phyloP scores from a whole-genome alignment of 768 basidiomycete species.

The Tylopilus sp. region DNA sequence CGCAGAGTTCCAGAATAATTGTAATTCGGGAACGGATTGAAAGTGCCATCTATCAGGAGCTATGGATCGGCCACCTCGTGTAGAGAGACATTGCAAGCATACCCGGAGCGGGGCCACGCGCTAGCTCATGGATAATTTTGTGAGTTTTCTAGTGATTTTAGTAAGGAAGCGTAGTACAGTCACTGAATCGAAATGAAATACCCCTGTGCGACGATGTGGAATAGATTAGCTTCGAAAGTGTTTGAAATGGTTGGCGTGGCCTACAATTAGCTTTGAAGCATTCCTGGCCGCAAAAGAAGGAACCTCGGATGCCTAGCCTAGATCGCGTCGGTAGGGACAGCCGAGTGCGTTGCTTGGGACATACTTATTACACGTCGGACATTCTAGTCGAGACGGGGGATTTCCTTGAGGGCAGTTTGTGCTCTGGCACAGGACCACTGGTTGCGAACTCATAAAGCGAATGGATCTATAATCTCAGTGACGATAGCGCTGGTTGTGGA shows the following conservation, averaged over 20 bases:
- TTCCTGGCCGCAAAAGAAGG: constrained; percentile 91
- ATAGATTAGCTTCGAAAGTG: background rate
- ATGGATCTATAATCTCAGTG: background rate
- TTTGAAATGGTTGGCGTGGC: constrained; percentile 29
- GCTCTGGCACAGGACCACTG: constrained; percentile 60
- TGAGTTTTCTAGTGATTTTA: constrained; percentile 64
- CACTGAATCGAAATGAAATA: constrained; percentile 4
- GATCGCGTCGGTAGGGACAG: constrained; percentile 12
- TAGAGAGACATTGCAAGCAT: background rate
- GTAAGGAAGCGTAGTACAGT: background rate
- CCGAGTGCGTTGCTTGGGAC: constrained; percentile 16
- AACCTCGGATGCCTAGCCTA: constrained; percentile 78
- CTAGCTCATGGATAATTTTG: constrained; percentile 71
- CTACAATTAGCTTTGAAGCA: constrained; percentile 95
- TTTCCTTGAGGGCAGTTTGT: constrained; percentile 72
- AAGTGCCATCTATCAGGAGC: constrained; percentile 59
- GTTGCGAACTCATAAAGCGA: constrained; percentile 35
- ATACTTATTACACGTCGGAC: constrained; percentile 92
- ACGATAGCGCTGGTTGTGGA: background rate
- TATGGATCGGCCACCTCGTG: background rate
- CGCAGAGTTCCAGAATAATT: constrained; percentile 76
- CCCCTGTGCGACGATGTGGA: constrained; percentile 19
- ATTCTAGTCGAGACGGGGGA: constrained; percentile 83
- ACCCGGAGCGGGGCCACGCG: constrained; percentile 28
- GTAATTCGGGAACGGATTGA: constrained; percentile 76